Base-by-base conservation (phyloP, 352 stramenopile genomes). In the Phytophthora aleatoria region DNA sequence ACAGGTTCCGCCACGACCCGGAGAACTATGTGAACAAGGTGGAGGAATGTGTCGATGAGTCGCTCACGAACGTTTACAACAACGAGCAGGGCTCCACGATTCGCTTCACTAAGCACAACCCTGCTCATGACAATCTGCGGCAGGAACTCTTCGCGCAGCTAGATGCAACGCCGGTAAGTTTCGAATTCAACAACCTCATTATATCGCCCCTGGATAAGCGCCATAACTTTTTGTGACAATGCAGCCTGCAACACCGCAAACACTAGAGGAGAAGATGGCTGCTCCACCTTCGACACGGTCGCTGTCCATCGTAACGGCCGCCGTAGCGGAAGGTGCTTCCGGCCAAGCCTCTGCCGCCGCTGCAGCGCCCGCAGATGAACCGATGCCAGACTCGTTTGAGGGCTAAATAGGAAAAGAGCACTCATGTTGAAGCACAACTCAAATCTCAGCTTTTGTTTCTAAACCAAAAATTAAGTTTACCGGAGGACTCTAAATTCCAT, bases 11-110 rank as follows among this genome's bases (percentile, higher is more conserved):
- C 9, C 79, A 85, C 7, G 83, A 98, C 69, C 85, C 83, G 1
- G 83, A 96, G 41, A 87, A 80, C 44, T 99, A 97, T 68, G 79
- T 97, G 30, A 87, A 87, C 45, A 86, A 90, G 43, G 94, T 98
- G 2, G 89, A 97, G 52, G 78, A 83, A 27, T 98, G 87, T 68
- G 95, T 99, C 33, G 83, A 92, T 35, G 85, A 97, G 67, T 98
- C 91, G n/a, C 92, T 98, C 44, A 90, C 95, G 71, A 88, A 83
- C 45, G 85, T 98, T 24, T 98, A 97, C 77, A 90, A 93, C 43
- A 98, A 98, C 69, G 91, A 98, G 27, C 81, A 91, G 33, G 85
- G 83, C 36, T 98, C 92, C 30, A 98, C 83, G 8, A 90, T 95
- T 48, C 87, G 83, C 43, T 95, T 95, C 45, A 93, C 87, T 11